These are phyloP conservation scores for Prunus mongolica DNA, from an alignment of 306 rosid genomes.

Conservation along the genomic window DNA sequence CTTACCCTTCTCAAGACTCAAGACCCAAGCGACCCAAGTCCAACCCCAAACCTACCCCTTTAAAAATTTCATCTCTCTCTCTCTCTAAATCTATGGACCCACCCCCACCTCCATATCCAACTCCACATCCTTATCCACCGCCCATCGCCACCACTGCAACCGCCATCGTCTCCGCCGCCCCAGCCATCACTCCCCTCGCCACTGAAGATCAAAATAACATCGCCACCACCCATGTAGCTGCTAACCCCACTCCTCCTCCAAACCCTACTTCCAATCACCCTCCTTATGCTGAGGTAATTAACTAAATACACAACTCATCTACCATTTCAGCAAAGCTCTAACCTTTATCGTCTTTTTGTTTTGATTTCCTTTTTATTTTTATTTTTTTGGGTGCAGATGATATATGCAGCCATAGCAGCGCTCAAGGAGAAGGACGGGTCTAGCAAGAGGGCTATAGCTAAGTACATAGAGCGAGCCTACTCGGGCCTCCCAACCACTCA, in stretches of 20 bases:
- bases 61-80: background rate
- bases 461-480: constrained; percentile 68
- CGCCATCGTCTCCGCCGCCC: background rate
- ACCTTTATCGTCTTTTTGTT: background rate
- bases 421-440: constrained; percentile 76
- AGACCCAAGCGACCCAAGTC: constrained; percentile 5
- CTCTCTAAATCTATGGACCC: constrained; percentile 55
- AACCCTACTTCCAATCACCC: constrained; percentile 38
- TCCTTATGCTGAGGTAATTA: constrained; percentile 62
- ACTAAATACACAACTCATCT: background rate
- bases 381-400: constrained; percentile 47
- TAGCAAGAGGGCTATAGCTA: constrained; percentile 69
- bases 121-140: constrained; percentile 3
- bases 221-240: constrained; percentile 2
- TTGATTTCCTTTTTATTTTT: background rate
- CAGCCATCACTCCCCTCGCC: constrained; percentile 23
- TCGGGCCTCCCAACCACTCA: constrained; percentile 53
- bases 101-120: constrained; percentile 16
- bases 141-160: background rate
- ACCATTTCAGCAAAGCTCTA: background rate
- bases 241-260: constrained; percentile 4
- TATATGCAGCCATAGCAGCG: constrained; percentile 58
- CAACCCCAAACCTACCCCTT: background rate
- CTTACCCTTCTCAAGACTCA: background rate
- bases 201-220: constrained; percentile 21